Evolutionary conservation across 2,329 filamentous ascomycete genomes (phyloP), one percentile per base, ranked within the genome.

Genomic region (Ilyonectria mors-panacis): DNA sequence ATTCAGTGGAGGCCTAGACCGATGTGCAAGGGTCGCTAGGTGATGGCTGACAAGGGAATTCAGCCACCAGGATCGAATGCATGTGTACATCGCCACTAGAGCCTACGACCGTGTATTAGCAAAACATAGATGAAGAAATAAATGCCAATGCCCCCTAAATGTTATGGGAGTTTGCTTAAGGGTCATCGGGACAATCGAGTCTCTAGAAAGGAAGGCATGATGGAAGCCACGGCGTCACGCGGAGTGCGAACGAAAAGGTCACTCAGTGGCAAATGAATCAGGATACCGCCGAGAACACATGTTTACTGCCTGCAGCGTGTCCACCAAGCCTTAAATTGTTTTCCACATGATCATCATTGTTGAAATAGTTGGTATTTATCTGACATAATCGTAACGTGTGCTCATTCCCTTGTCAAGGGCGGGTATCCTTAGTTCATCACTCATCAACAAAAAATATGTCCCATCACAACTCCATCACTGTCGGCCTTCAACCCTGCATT

Each of bases 1-100:
- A 56, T 59, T 50, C 56, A 50, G 56, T 59, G 56, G 30, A 50
- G 30, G 56, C 56, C n/a, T 30, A 13, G 12, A 50, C 13, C n/a
- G 55, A 23, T 19, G 21, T n/a, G 28, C n/a, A 33, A 48, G 55
- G 42, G 33, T 23, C 9, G 19, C 33, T n/a, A 51, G 48, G 28
- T 51, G 48, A 50, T 50, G 45, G 12, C 45, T 50, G 37, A 26
- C 19, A 19, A 54, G 26, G 12, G n/a, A 55, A 39, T 15, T 51
- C 23, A 30, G 15, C 23, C 26, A 26, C 45, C 8, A 37, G 13
- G 35, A 37, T 15, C 35, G 3, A 1, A 37, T 37, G 9, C 10
- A 37, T 37, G 10, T 37, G 35, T 37, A 37, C 35, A 37, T 37
- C 35, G 35, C 35, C 13, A 37, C 35, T n/a, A 37, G 35, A 37